A percentile compares a stretch with the other conserved stretches of the same genome.
Evolutionary conservation across 208 protist genomes (phyloP).

Genomic region (Crithidia acanthocephali): DNA sequence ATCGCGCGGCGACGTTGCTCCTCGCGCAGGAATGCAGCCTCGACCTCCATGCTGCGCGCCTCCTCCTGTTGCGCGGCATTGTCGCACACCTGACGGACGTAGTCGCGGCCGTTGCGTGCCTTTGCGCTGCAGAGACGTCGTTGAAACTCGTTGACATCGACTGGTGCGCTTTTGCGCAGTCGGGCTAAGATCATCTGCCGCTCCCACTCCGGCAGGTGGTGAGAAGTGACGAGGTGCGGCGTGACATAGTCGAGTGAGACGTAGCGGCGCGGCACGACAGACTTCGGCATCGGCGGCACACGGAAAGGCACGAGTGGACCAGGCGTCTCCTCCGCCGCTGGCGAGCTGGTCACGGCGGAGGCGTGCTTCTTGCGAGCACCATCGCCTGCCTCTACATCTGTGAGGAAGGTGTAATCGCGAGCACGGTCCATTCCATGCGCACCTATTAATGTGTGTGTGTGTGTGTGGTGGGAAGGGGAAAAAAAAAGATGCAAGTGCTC

Average conservation of each 20-base stretch:
- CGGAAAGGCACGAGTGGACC: conserved; percentile 47
- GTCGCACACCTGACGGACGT: conserved; percentile 44
- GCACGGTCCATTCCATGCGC: background rate
- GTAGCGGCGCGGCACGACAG: conserved; percentile 30
- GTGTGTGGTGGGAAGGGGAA: background rate
- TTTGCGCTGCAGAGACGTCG: conserved; percentile 39
- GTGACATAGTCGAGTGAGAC: conserved; percentile 33
- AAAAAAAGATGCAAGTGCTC: background rate
- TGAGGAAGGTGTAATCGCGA: conserved; percentile 28
- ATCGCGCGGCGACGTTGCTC: conserved; percentile 54
- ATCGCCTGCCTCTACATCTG: conserved; percentile 21
- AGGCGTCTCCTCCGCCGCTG: conserved; percentile 16
- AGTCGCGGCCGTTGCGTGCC: conserved; percentile 47
- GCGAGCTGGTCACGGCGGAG: background rate
- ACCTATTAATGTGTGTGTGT: background rate
- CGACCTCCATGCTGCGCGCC: conserved; percentile 14
- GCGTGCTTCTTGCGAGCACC: background rate
- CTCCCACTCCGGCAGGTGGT: conserved; percentile 64
- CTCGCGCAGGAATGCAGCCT: conserved; percentile 30
- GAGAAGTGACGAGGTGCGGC: conserved; percentile 14
- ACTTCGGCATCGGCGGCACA: conserved; percentile 44
- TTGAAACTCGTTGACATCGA: conserved; percentile 66
- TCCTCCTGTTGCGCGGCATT: conserved; percentile 27
- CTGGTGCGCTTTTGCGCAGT: conserved; percentile 34
- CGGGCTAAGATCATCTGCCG: conserved; percentile 59